Evolutionary conservation across 495 filamentous ascomycete genomes (phyloP).

Genomic region (Talaromyces thailandensis): DNA sequence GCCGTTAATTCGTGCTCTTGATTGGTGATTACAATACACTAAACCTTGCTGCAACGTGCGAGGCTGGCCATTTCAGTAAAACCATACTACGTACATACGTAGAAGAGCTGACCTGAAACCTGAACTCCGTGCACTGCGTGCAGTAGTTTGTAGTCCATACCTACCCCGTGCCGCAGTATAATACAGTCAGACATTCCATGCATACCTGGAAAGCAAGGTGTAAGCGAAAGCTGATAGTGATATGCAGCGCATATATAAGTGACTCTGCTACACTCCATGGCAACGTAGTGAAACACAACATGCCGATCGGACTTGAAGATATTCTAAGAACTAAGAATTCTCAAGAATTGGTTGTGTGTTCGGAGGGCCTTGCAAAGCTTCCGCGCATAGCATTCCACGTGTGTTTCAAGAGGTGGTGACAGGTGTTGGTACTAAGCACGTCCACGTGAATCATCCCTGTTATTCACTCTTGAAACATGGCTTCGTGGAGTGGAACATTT

Average conservation of each 20-base stretch:
- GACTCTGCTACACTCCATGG: neutral
- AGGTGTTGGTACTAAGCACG: neutral
- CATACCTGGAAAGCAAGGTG: neutral
- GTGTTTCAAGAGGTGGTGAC: neutral
- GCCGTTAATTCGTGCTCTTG: neutral
- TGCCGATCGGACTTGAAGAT: neutral
- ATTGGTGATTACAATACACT: neutral
- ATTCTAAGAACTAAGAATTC: neutral
- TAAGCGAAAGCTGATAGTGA: neutral
- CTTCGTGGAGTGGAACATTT: neutral
- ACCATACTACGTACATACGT: neutral
- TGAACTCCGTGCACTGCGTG: neutral
- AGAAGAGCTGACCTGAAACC: neutral
- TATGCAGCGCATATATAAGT: neutral
- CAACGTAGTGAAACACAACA: neutral
- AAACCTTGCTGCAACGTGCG: neutral
- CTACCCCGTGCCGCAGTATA: neutral
- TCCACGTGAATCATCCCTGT: neutral
- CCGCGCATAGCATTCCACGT: neutral
- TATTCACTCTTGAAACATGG: neutral
- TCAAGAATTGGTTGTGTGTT: neutral
- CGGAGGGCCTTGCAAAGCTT: neutral
- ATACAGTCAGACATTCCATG: neutral
- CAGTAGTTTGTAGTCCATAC: neutral
- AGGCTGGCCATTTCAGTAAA: neutral